These are phyloP conservation scores for Blattamonas nauphoetae DNA, from an alignment of 78 protist species.

Conservation along the genomic window DNA sequence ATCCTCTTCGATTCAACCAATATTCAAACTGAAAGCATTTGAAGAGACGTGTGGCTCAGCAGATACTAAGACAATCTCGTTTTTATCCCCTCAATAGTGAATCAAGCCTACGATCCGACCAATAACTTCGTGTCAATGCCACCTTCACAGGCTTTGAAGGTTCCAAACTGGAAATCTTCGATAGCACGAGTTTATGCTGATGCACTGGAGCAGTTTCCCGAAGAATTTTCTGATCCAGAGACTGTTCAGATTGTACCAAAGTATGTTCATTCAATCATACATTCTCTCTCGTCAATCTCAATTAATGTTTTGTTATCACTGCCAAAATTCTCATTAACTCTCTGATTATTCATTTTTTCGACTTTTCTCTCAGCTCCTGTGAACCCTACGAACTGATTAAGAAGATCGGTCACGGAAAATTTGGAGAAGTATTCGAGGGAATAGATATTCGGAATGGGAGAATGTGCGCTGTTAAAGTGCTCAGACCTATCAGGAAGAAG, in stretches of 20 bases:
- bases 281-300: no score
- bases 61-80: no score
- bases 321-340: no score
- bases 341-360: no score
- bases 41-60: no score
- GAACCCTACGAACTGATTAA: conserved; percentile 69
- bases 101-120: no score
- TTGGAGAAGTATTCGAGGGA: conserved; percentile 98
- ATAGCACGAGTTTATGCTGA: not conserved
- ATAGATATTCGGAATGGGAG: conserved; percentile 36
- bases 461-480: conserved; percentile 48
- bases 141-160: no score
- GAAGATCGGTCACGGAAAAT: conserved; percentile 98
- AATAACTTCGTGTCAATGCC: no score
- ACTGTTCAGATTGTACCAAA: not conserved
- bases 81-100: no score
- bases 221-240: not conserved
- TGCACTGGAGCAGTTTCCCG: not conserved
- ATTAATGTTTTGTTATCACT: no score
- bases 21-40: no score
- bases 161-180: not conserved
- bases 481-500: conserved; percentile 66
- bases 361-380: not conserved
- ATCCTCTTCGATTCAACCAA: no score
- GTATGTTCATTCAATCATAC: not conserved